A percentile compares a stretch with the other conserved stretches of the same genome.
Evolutionary conservation across 768 basidiomycete genomes (phyloP).

Genomic region (Tylopilus rubrobrunneus): DNA sequence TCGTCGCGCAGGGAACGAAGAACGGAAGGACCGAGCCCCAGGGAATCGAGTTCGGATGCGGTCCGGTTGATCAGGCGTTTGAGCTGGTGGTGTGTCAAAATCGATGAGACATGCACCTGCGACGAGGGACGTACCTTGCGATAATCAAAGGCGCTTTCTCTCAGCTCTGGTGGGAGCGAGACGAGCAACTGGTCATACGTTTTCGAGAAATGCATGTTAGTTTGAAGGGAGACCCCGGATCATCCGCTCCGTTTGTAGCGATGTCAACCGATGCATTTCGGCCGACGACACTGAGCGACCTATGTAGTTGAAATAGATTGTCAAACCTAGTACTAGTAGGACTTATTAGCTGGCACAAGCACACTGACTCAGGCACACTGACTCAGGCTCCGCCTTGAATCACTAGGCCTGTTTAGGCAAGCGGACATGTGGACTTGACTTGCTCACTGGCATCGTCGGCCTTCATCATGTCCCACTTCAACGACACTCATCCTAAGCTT

Average conservation of each 20-base stretch:
- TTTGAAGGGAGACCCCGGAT: neutral
- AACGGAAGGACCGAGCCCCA: conserved; percentile 56
- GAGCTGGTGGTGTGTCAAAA: conserved; percentile 45
- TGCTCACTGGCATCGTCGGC: neutral
- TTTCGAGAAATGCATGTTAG: conserved; percentile 72
- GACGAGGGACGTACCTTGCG: conserved; percentile 49
- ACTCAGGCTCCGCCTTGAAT: too few species aligned
- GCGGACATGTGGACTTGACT: neutral
- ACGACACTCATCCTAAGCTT: conserved; percentile 38
- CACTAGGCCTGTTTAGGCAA: neutral
- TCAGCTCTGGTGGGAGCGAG: conserved; percentile 71
- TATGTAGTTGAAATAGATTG: too few species aligned
- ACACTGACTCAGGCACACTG: too few species aligned
- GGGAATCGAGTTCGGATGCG: conserved; percentile 67
- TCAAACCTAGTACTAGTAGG: too few species aligned
- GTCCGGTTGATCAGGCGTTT: conserved; percentile 88
- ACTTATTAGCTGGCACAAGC: too few species aligned
- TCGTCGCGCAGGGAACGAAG: conserved; percentile 42
- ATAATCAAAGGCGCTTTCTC: conserved; percentile 80
- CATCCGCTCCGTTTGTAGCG: neutral
- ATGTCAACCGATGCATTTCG: neutral
- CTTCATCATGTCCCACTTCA: conserved; percentile 5
- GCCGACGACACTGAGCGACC: neutral
- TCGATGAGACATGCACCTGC: neutral
- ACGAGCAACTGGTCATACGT: conserved; percentile 59